A percentile compares a stretch with the other conserved stretches of the same genome.
Evolutionary conservation across 768 basidiomycete genomes (phyloP).

Genomic region (Mrakia blollopis): DNA sequence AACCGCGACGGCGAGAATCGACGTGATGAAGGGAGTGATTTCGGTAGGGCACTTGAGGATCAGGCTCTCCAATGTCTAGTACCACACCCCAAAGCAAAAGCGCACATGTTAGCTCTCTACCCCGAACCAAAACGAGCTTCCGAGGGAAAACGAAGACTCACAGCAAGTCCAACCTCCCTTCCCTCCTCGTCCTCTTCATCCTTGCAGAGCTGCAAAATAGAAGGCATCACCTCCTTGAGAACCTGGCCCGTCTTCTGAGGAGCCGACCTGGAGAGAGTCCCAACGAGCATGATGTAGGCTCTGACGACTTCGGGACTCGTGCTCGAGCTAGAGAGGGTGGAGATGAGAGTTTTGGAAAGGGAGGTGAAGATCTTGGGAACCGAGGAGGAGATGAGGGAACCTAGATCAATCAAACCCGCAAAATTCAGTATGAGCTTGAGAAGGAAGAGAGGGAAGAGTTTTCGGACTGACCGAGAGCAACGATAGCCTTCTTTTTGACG

Average conservation of each 20-base stretch:
- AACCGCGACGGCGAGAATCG: conserved; percentile 65
- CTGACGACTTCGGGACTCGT: conserved; percentile 1
- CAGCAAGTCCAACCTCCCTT: conserved; percentile 73
- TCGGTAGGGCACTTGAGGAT: conserved; percentile 79
- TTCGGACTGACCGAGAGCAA: conserved; percentile 52
- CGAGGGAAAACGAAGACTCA: conserved; percentile 38
- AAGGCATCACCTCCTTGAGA: conserved; percentile 34
- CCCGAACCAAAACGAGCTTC: neutral
- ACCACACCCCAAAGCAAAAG: neutral
- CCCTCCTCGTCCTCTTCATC: conserved; percentile 77
- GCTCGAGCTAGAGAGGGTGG: neutral
- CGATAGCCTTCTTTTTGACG: conserved; percentile 87
- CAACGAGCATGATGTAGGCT: conserved; percentile 53
- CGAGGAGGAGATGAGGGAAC: conserved; percentile 67
- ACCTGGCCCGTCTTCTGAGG: conserved; percentile 54
- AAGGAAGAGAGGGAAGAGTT: neutral
- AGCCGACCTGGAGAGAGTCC: conserved; percentile 70
- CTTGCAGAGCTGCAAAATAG: conserved; percentile 34
- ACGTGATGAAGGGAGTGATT: conserved; percentile 63
- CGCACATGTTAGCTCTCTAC: no score
- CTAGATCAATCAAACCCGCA: neutral
- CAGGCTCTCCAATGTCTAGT: conserved; percentile 75
- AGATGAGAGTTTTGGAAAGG: conserved; percentile 19
- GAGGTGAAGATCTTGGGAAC: conserved; percentile 55
- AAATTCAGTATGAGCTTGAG: no score